Conservation (phyloP, 768 basidiomycete species). For the Cyclocybe aegerita region DNA sequence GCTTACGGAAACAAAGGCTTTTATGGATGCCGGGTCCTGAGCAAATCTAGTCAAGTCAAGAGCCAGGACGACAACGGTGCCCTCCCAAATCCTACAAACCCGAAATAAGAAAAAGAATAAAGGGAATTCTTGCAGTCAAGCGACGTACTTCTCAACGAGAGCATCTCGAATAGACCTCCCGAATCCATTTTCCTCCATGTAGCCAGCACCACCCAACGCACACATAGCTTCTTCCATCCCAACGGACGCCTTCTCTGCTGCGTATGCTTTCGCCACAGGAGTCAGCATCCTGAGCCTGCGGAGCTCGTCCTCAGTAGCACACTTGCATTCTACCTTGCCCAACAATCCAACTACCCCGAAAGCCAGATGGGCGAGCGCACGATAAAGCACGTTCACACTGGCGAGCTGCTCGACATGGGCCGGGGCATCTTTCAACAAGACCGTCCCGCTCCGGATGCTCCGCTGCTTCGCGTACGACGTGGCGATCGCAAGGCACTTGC, state of each 20-base stretch:
- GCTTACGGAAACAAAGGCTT: slow-evolving; percentile 52
- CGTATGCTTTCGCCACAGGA: slow-evolving; percentile 69
- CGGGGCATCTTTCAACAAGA: slow-evolving; percentile 51
- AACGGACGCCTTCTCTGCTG: slow-evolving; percentile 57
- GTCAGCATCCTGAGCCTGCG: slow-evolving; percentile 62
- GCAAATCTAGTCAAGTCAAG: slow-evolving; percentile 64
- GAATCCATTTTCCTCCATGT: slow-evolving; percentile 81
- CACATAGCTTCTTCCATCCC: slow-evolving; percentile 78
- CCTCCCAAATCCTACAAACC: slow-evolving; percentile 73
- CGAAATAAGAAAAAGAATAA: neutral
- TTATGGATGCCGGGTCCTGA: slow-evolving; percentile 39
- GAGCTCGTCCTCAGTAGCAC: slow-evolving; percentile 48
- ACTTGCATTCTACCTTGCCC: slow-evolving; percentile 60
- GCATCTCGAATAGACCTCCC: slow-evolving; percentile 68
- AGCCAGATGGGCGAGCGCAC: slow-evolving; percentile 60
- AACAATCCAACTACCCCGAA: slow-evolving; percentile 61
- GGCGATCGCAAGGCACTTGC: slow-evolving; percentile 65
- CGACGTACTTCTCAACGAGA: slow-evolving; percentile 62
- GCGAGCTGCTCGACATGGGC: slow-evolving; percentile 69
- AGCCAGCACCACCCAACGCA: slow-evolving; percentile 73
- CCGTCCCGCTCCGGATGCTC: slow-evolving; percentile 47
- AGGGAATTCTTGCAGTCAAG: neutral
- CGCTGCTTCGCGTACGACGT: slow-evolving; percentile 63
- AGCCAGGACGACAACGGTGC: slow-evolving; percentile 65
- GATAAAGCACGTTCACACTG: slow-evolving; percentile 58